A percentile compares a stretch with the other conserved stretches of the same genome.
Conservation (phyloP, 495 filamentous ascomycete species). For the Hypoxylon fragiforme region DNA sequence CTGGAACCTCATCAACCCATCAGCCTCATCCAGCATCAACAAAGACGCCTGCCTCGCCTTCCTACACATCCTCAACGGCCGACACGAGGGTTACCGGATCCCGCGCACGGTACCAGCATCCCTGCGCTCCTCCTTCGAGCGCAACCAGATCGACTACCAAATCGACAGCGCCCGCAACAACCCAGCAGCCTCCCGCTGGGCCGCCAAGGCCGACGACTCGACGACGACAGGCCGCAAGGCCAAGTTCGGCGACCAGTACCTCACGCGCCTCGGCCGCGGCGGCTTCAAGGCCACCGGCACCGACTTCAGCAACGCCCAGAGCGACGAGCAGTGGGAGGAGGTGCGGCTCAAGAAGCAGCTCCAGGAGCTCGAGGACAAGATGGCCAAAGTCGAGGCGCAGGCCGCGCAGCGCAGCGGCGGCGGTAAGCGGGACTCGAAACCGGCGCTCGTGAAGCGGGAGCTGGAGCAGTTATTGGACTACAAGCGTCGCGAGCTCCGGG, state of each 20-base stretch:
- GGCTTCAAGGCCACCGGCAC: slow-evolving; percentile 80
- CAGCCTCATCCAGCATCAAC: slow-evolving; percentile 73
- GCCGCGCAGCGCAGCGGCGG: slow-evolving; percentile 60
- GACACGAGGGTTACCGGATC: slow-evolving; percentile 93
- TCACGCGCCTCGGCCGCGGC: slow-evolving; percentile 78
- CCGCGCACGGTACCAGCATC: slow-evolving; percentile 90
- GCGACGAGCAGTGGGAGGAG: slow-evolving; percentile 92
- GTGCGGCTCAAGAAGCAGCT: slow-evolving; percentile 91
- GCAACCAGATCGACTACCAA: slow-evolving; percentile 93
- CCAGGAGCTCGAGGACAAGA: slow-evolving; percentile 80
- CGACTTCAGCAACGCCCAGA: slow-evolving; percentile 75
- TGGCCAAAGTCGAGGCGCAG: slow-evolving; percentile 72
- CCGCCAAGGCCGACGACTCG: slow-evolving; percentile 67
- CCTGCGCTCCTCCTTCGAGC: slow-evolving; percentile 87
- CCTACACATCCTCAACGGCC: slow-evolving; percentile 91
- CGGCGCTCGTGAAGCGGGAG: slow-evolving; percentile 89
- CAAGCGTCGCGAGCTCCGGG: slow-evolving; percentile 66
- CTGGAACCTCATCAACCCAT: slow-evolving; percentile 97
- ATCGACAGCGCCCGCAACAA: slow-evolving; percentile 68
- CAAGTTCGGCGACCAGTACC: slow-evolving; percentile 96
- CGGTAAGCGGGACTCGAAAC: slow-evolving; percentile 65
- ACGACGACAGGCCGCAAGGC: slow-evolving; percentile 85
- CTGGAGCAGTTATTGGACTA: slow-evolving; percentile 86
- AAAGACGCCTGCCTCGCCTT: slow-evolving; percentile 95
- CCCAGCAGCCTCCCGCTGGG: slow-evolving; percentile 64